Evolutionary conservation across 371 early-diverging fungal genomes (phyloP).

Genomic region (Lichtheimia corymbifera): DNA sequence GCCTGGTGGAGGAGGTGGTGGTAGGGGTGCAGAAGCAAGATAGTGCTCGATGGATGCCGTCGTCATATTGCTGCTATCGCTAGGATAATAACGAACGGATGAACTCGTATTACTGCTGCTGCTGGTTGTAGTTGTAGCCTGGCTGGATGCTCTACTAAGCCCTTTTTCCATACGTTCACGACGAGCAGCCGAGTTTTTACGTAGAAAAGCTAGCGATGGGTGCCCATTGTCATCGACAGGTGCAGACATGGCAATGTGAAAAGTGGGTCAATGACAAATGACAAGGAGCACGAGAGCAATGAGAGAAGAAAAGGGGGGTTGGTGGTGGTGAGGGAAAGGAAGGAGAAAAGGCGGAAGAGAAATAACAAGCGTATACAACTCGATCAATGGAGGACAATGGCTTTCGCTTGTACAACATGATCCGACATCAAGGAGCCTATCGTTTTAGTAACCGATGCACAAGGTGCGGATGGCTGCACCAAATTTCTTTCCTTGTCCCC

Average conservation of each 20-base stretch:
- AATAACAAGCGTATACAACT: conserved; percentile 1
- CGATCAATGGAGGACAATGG: conserved; percentile 12
- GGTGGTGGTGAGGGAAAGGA: neutral
- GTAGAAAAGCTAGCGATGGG: conserved; percentile 1
- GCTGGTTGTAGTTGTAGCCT: conserved; percentile 11
- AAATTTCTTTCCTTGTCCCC: neutral
- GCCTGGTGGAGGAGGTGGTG: conserved; percentile 10
- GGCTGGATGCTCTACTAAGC: conserved; percentile 19
- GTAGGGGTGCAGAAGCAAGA: conserved; percentile 5
- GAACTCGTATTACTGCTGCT: conserved; percentile 4
- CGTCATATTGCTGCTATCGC: conserved; percentile 10
- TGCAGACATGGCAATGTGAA: conserved; percentile 2
- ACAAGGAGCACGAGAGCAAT: conserved; percentile 4
- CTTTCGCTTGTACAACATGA: conserved; percentile 9
- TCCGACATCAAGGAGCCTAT: conserved; percentile 2
- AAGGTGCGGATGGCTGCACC: neutral
- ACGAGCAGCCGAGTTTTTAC: conserved; percentile 7
- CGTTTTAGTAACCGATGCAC: no score
- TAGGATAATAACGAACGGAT: conserved; percentile 9
- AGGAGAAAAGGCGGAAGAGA: neutral
- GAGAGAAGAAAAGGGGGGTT: conserved; percentile 3
- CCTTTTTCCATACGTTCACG: neutral
- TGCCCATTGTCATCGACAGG: conserved; percentile 19
- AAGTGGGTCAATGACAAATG: conserved; percentile 5
- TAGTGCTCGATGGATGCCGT: conserved; percentile 7